A percentile compares a stretch with the other conserved stretches of the same genome.
phyloP scores from a whole-genome alignment of 768 basidiomycete genomes.

The Crepidotus variabilis region DNA sequence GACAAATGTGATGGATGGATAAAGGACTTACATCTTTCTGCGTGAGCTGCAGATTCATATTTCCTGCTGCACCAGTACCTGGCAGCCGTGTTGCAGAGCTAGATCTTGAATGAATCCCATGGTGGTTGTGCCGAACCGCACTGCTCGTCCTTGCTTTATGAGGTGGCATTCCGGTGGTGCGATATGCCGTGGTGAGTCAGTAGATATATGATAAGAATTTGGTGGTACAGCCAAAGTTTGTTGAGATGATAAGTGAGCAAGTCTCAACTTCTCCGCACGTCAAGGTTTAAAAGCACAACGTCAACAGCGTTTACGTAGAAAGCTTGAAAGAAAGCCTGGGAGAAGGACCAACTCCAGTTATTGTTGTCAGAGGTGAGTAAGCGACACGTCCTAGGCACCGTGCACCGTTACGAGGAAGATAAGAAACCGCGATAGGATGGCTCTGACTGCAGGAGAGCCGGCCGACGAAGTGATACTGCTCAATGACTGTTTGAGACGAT shows the following conservation, averaged over 20 bases:
- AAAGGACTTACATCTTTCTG: slow-evolving; percentile 1
- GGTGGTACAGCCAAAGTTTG: too few species aligned
- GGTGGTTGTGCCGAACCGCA: background rate
- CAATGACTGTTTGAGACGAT: background rate
- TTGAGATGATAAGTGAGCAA: background rate
- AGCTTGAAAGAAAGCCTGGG: background rate
- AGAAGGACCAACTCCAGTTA: background rate
- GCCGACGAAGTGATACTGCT: background rate
- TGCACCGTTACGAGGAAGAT: too few species aligned
- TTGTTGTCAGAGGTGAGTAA: background rate
- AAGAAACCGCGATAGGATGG: too few species aligned
- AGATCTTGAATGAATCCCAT: background rate
- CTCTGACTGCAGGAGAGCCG: background rate
- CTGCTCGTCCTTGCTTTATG: background rate
- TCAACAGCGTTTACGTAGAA: too few species aligned
- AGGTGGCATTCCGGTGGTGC: background rate
- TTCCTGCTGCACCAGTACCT: background rate
- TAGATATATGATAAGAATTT: too few species aligned
- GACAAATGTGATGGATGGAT: background rate
- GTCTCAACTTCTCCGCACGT: background rate
- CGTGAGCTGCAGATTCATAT: slow-evolving; percentile 1
- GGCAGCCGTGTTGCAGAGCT: background rate
- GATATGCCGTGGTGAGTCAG: background rate
- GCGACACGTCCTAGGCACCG: background rate
- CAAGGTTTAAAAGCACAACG: too few species aligned